Evolutionary conservation across 495 filamentous ascomycete species (phyloP), one percentile per base, ranked within the genome.

Genomic region (Aspergillus coremiiformis): DNA sequence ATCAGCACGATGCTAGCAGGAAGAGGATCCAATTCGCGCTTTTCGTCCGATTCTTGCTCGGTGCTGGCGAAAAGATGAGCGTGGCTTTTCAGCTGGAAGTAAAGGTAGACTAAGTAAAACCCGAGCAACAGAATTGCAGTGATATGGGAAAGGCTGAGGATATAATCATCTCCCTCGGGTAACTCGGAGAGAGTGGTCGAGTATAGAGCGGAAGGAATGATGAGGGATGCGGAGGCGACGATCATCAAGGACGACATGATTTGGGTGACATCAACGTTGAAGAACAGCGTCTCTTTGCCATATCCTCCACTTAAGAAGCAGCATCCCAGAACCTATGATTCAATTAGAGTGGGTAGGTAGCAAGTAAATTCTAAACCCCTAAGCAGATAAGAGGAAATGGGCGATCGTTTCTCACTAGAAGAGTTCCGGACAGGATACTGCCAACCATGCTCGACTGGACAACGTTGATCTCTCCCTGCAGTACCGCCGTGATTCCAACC

Each of bases 391-490:
- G n/a, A n/a, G n/a, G n/a, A n/a, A n/a, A n/a, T n/a, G n/a, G n/a
- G n/a, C n/a, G n/a, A n/a, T n/a, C 2, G 29, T 8, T 3, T 32
- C 35, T 6, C 35, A 98, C 93, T 20, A 98, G 79, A 12, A 98
- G 79, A 48, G 96, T 86, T 60, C 96, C 97, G 44, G 93, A 97
- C 21, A 98, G 75, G 53, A 98, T 96, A 64, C 87, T 93, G 30
- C 93, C 93, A 15, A 98, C 83, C 93, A 98, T 98, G 62, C 89
- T 95, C 27, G 93, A 84, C 69, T 97, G 94, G 4, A 97, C 93
- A 49, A 98, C 90, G 54, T 93, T 83, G 61, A 96, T 91, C 70
- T 98, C 83, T 29, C 84, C 83, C 53, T 92, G 81, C 52, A 76
- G 82, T 48, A 98, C 75, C 4, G 93, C 93, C 49, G 97, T 84